Percentiles rank a stretch among this genome's conserved stretches.
These are phyloP conservation scores for Cephaloascus albidus DNA, from an alignment of 805 yeast species.

Conservation along the genomic window DNA sequence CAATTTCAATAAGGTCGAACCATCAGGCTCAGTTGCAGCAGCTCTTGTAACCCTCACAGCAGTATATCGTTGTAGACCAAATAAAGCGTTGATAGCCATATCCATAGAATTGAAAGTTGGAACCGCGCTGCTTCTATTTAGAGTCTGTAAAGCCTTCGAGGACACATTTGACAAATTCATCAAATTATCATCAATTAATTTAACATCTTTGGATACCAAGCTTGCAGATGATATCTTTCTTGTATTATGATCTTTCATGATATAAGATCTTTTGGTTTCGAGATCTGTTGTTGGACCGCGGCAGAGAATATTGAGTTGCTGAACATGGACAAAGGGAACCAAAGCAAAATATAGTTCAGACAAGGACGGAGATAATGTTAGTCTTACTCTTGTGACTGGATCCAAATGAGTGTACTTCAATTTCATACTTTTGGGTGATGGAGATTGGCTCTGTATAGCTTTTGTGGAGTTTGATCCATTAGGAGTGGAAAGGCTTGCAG, in stretches of 20 bases:
- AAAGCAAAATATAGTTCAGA: conserved; percentile 33
- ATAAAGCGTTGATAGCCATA: conserved; percentile 34
- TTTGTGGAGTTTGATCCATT: too few relatives aligned
- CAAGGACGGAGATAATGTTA: conserved; percentile 36
- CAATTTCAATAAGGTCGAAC: conserved; percentile 40
- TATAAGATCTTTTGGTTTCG: conserved; percentile 1
- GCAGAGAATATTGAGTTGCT: conserved; percentile 11
- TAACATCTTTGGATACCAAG: conserved; percentile 17
- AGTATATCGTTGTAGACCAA: conserved; percentile 31
- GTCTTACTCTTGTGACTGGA: conserved; percentile 39
- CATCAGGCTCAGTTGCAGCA: conserved; percentile 41
- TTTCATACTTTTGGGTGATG: conserved; percentile 12
- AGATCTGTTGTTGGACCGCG: conserved; percentile 1
- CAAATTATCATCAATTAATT: conserved; percentile 26
- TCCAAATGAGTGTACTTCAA: conserved; percentile 35
- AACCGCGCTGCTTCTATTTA: conserved; percentile 10
- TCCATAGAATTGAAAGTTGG: conserved; percentile 33
- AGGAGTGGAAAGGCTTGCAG: too few relatives aligned
- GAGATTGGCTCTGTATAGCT: conserved; percentile 5
- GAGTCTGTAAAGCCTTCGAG: conserved; percentile 24
- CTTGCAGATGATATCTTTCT: background rate
- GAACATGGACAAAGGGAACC: conserved; percentile 16
- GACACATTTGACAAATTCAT: conserved; percentile 27
- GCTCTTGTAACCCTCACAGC: conserved; percentile 45
- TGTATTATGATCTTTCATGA: background rate